A percentile compares a stretch with the other conserved stretches of the same genome.
Evolutionary conservation across 1,284 basidiomycete genomes (phyloP).

Genomic region (Chalciporus sp.): DNA sequence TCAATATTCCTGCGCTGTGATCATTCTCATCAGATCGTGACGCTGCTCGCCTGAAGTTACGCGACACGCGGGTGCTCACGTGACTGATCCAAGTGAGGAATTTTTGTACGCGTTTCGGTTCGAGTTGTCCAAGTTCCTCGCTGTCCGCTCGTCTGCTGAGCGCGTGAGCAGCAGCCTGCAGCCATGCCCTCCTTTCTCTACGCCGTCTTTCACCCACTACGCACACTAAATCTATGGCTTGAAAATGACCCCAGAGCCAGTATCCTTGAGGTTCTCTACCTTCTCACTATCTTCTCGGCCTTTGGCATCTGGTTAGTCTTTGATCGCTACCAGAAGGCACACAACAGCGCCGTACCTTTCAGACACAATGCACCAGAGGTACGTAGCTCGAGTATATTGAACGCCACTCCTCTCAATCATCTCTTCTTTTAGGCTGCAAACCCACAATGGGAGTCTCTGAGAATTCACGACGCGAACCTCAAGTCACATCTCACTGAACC

Average conservation of each 20-base stretch:
- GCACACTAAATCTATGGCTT: constrained; percentile 48
- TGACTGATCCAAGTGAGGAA: constrained; percentile 12
- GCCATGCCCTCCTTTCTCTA: constrained; percentile 43
- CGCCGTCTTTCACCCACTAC: constrained; percentile 52
- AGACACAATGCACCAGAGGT: constrained; percentile 60
- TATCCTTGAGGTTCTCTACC: constrained; percentile 57
- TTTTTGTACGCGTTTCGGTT: constrained; percentile 8
- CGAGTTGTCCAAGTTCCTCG: constrained; percentile 10
- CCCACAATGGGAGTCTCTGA: constrained; percentile 57
- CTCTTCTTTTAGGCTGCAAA: constrained; percentile 45
- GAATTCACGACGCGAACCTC: constrained; percentile 59
- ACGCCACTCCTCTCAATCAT: constrained; percentile 13
- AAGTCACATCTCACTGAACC: constrained; percentile 62
- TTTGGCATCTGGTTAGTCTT: constrained; percentile 78
- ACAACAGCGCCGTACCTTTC: constrained; percentile 73
- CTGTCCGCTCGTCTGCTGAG: constrained; percentile 1
- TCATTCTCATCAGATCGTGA: no score
- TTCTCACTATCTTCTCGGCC: constrained; percentile 64
- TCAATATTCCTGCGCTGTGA: no score
- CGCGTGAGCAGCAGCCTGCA: constrained; percentile 9
- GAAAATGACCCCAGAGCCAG: constrained; percentile 47
- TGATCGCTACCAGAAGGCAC: constrained; percentile 69
- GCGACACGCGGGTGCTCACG: constrained; percentile 11
- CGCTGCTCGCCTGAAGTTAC: not conserved
- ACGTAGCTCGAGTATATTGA: constrained; percentile 23